phyloP scores from a whole-genome alignment of 2,329 filamentous ascomycete genomes.

The Blastomyces parvus region DNA sequence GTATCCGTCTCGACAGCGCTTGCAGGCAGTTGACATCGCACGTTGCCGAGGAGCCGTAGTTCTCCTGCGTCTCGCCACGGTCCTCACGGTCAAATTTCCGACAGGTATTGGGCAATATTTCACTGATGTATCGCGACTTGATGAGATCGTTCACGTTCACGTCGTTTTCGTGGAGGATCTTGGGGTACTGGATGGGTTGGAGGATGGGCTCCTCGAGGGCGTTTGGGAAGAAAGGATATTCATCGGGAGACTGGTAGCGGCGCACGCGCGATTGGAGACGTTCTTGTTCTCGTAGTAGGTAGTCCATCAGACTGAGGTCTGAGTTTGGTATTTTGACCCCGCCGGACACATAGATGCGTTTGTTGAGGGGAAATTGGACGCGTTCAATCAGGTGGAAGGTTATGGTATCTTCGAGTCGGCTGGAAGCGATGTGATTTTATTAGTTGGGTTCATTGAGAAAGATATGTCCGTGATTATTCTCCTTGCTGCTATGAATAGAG shows the following conservation, averaged over 20 bases:
- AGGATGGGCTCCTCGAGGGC: slow-evolving; percentile 71
- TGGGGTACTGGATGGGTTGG: slow-evolving; percentile 77
- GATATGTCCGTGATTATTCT: not conserved
- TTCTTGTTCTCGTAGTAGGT: slow-evolving; percentile 85
- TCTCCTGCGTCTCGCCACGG: slow-evolving; percentile 77
- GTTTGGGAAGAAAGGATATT: slow-evolving; percentile 92
- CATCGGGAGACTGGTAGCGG: slow-evolving; percentile 90
- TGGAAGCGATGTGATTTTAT: slow-evolving; percentile 32
- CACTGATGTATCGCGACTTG: slow-evolving; percentile 71
- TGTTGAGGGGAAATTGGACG: slow-evolving; percentile 91
- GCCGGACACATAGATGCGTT: slow-evolving; percentile 72
- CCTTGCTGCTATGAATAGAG: not conserved
- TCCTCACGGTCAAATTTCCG: slow-evolving; percentile 61
- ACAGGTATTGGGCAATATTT: slow-evolving; percentile 77
- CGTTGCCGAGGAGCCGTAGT: slow-evolving; percentile 87
- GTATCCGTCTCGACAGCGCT: slow-evolving; percentile 78
- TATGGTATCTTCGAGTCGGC: slow-evolving; percentile 94
- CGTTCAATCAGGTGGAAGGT: slow-evolving; percentile 95
- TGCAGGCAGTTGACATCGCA: slow-evolving; percentile 87
- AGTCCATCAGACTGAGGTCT: slow-evolving; percentile 78
- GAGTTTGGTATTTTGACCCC: slow-evolving; percentile 68
- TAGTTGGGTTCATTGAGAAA: not conserved
- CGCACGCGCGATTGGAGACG: slow-evolving; percentile 84
- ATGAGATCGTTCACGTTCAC: slow-evolving; percentile 87
- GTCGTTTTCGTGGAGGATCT: slow-evolving; percentile 75